Evolutionary conservation across 352 stramenopile species (phyloP).

Genomic region (Blastocystis sp.): DNA sequence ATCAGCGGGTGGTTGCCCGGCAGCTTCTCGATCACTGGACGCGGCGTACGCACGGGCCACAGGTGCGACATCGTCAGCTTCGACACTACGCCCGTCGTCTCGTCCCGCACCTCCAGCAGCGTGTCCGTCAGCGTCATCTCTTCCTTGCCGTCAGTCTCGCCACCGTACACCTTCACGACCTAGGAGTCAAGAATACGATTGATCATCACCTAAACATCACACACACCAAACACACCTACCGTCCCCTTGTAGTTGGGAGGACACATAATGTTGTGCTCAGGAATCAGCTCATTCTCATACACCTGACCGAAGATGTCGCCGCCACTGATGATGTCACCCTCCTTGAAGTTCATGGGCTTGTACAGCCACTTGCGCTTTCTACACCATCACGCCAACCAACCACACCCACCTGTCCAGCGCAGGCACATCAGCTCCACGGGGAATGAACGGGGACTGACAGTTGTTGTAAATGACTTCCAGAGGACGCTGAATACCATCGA

Average conservation of each 20-base stretch:
- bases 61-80: conserved; percentile 85
- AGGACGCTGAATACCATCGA: conserved; percentile 97
- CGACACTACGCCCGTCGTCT: conserved; percentile 75
- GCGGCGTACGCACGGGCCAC: conserved; percentile 87
- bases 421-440: conserved; percentile 85
- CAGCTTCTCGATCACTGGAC: conserved; percentile 92
- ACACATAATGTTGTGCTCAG: conserved; percentile 96
- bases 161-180: conserved; percentile 87
- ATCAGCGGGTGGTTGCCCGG: conserved; percentile 89
- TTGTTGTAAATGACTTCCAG: conserved; percentile 84
- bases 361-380: conserved; percentile 33
- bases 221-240: too few species aligned
- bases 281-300: conserved; percentile 96
- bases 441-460: conserved; percentile 82
- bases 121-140: conserved; percentile 87
- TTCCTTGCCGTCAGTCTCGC: conserved; percentile 86
- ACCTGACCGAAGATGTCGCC: conserved; percentile 94
- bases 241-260: conserved; percentile 94
- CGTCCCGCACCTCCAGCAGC: conserved; percentile 89
- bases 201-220: too few species aligned
- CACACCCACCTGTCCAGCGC: conserved; percentile 69
- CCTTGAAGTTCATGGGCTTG: conserved; percentile 52
- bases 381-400: conserved; percentile 64
- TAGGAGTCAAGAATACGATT: neutral
- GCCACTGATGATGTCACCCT: conserved; percentile 80